Percentiles rank a stretch among this genome's conserved stretches.
These are phyloP conservation scores for Leishmania guyanensis DNA, from an alignment of 208 protist species.

Conservation along the genomic window DNA sequence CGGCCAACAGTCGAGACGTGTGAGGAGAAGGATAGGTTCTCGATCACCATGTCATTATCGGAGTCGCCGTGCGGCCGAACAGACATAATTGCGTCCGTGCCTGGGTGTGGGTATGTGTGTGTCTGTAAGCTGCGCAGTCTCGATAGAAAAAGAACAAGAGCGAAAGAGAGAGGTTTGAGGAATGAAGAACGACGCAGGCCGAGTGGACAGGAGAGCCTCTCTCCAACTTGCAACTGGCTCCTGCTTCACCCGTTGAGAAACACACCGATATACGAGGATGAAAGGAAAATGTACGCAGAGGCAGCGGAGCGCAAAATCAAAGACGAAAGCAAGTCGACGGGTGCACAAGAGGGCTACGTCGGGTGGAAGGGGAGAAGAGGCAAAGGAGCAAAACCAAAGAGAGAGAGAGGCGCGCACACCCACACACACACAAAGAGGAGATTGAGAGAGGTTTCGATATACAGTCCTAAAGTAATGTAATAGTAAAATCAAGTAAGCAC, in stretches of 20 bases:
- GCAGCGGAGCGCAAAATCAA: neutral
- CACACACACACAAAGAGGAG: neutral
- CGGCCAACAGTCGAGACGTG: constrained; percentile 27
- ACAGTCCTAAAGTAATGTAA: neutral
- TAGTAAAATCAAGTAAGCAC: neutral
- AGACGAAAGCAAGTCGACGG: neutral
- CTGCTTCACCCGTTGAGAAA: neutral
- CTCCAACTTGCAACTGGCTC: neutral
- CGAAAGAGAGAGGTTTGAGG: neutral
- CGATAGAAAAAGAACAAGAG: neutral
- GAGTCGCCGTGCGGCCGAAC: constrained; percentile 20
- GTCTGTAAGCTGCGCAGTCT: neutral
- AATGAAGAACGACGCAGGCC: neutral
- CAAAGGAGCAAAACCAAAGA: neutral
- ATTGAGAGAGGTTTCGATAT: neutral
- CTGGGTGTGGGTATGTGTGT: neutral
- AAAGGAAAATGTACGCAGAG: neutral
- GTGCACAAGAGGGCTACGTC: neutral
- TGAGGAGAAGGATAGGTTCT: constrained; percentile 47
- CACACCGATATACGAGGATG: neutral
- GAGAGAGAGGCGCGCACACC: neutral
- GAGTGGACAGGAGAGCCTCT: neutral
- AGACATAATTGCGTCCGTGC: neutral
- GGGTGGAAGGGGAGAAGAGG: too few relatives aligned
- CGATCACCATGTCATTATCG: constrained; percentile 30